Conservation (phyloP, 352 stramenopile genomes). For the Thalassiosira livingstoniorum region DNA sequence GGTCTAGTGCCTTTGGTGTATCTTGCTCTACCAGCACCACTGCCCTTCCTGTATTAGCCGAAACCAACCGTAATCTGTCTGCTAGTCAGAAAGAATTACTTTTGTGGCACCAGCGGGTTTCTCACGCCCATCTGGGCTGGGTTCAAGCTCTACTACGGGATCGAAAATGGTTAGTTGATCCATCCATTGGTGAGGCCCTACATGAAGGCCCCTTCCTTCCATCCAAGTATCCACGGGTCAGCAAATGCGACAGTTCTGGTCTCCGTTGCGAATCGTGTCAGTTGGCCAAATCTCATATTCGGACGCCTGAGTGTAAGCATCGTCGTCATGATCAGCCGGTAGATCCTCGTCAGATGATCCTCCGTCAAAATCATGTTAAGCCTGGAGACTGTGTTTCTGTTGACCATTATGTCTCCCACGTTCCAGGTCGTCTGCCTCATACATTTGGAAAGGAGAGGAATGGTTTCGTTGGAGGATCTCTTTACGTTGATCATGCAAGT, state of each 20-base stretch:
- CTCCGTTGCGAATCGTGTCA: not conserved
- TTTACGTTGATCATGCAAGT: conserved; percentile 8
- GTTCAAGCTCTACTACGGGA: too few relatives aligned
- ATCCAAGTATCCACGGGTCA: not conserved
- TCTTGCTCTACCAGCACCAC: too few relatives aligned
- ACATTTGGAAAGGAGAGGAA: conserved; percentile 34
- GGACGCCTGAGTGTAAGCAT: not conserved
- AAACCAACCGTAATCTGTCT: too few relatives aligned
- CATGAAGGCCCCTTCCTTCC: not conserved
- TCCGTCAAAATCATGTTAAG: not conserved
- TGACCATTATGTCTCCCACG: conserved; percentile 25
- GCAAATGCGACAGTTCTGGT: too few relatives aligned
- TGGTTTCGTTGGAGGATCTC: conserved; percentile 18
- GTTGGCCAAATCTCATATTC: not conserved
- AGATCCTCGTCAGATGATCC: not conserved
- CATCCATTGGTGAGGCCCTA: not conserved
- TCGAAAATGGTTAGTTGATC: not conserved
- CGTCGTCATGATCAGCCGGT: not conserved
- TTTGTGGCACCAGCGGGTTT: not conserved
- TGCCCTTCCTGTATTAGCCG: too few relatives aligned
- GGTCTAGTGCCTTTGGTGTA: too few relatives aligned
- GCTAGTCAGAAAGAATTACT: not conserved
- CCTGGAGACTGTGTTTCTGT: conserved; percentile 5
- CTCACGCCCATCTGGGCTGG: too few relatives aligned
- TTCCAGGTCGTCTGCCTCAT: conserved; percentile 14